Percentiles rank a stretch among this genome's conserved stretches.
phyloP scores from a whole-genome alignment of 306 rosid species.

The Quercus ilex region DNA sequence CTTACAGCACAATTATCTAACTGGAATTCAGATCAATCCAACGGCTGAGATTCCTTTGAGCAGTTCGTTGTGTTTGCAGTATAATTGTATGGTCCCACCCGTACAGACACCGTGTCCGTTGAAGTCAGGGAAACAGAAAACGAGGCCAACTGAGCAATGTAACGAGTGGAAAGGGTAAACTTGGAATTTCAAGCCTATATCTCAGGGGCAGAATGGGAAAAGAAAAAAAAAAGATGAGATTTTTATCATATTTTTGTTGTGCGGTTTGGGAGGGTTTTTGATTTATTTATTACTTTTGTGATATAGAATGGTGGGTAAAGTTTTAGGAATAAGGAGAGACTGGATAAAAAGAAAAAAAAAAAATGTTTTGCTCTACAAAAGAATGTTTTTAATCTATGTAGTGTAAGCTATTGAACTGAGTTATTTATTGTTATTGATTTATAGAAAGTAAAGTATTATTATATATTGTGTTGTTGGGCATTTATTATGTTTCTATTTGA shows the following conservation, averaged over 20 bases:
- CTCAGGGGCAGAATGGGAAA: conserved; percentile 19
- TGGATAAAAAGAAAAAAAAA: conserved; percentile 34
- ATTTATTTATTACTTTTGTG: conserved; percentile 40
- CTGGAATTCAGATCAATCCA: conserved; percentile 88
- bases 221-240: neutral
- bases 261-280: neutral
- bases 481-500: too few relatives aligned
- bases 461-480: too few relatives aligned
- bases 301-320: conserved; percentile 10
- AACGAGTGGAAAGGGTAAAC: conserved; percentile 58
- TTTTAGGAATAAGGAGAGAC: conserved; percentile 29
- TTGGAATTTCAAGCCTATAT: neutral
- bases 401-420: neutral
- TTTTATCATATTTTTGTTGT: neutral
- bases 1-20: conserved; percentile 85
- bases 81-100: conserved; percentile 97
- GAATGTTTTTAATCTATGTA: neutral
- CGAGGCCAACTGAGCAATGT: conserved; percentile 78
- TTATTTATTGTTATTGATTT: neutral
- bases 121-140: conserved; percentile 68
- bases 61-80: conserved; percentile 86
- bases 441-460: too few relatives aligned
- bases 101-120: conserved; percentile 81
- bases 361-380: neutral
- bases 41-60: conserved; percentile 95